Percentiles rank a stretch among this genome's conserved stretches.
These are phyloP conservation scores for Penicillium steckii DNA, from an alignment of 495 filamentous ascomycete species.

Conservation along the genomic window DNA sequence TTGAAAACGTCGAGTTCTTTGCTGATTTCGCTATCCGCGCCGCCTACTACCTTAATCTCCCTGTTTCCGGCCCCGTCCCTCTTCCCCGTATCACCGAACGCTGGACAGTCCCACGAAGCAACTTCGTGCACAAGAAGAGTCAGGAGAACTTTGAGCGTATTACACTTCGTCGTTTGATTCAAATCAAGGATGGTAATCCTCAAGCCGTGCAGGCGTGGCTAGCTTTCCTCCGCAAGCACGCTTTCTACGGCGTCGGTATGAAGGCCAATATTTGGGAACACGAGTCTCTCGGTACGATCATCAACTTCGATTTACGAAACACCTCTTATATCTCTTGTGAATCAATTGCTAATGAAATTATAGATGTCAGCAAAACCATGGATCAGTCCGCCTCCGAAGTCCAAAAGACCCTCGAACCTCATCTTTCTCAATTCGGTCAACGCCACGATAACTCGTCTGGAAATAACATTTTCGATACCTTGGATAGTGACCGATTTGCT, in stretches of 20 bases:
- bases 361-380: constrained; percentile 67
- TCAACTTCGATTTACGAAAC: neutral
- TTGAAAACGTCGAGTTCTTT: constrained; percentile 91
- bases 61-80: constrained; percentile 84
- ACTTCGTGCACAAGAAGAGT: constrained; percentile 94
- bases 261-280: constrained; percentile 96
- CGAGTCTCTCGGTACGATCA: constrained; percentile 60
- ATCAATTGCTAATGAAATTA: constrained; percentile 6
- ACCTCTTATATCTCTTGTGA: neutral
- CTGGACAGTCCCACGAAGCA: constrained; percentile 89
- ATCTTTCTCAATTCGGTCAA: constrained; percentile 63
- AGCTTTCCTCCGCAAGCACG: constrained; percentile 84
- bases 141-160: constrained; percentile 97
- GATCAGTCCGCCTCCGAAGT: constrained; percentile 58
- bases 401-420: constrained; percentile 57
- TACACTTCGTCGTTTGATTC: constrained; percentile 81
- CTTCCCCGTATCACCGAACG: constrained; percentile 81
- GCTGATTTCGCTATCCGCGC: constrained; percentile 92
- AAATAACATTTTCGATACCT: constrained; percentile 24
- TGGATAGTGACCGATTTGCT: constrained; percentile 34
- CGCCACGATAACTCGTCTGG: constrained; percentile 39
- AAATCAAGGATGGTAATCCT: constrained; percentile 89
- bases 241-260: constrained; percentile 95
- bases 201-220: constrained; percentile 89
- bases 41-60: constrained; percentile 88